Conservation (phyloP, 2,329 filamentous ascomycete genomes). For the Penicillium olsonii region DNA sequence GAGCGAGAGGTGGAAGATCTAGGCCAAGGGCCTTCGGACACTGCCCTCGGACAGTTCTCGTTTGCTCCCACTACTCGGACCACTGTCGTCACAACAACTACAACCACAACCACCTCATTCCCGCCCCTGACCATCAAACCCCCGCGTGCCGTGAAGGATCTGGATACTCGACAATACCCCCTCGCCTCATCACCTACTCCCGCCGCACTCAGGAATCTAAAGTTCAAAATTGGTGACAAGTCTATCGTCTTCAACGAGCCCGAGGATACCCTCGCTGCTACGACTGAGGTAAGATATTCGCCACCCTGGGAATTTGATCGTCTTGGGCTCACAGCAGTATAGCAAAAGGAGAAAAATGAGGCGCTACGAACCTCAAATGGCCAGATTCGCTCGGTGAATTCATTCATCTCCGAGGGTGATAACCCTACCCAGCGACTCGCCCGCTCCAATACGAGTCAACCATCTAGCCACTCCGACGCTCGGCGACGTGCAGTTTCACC, state of each 20-base stretch:
- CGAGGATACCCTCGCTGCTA: constrained; percentile 56
- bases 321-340: constrained; percentile 15
- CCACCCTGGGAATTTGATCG: neutral
- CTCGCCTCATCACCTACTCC: constrained; percentile 82
- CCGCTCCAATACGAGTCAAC: constrained; percentile 25
- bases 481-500: constrained; percentile 56
- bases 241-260: constrained; percentile 65
- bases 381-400: constrained; percentile 48
- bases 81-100: constrained; percentile 82
- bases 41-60: constrained; percentile 60
- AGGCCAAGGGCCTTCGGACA: constrained; percentile 27
- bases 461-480: constrained; percentile 26
- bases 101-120: constrained; percentile 78
- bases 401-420: constrained; percentile 44
- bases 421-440: constrained; percentile 30
- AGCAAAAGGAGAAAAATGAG: constrained; percentile 49
- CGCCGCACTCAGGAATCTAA: constrained; percentile 72
- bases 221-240: constrained; percentile 67
- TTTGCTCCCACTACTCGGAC: constrained; percentile 66
- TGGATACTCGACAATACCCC: constrained; percentile 89
- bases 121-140: constrained; percentile 80
- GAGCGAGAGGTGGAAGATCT: constrained; percentile 26
- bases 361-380: constrained; percentile 51
- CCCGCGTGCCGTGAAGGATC: constrained; percentile 67
- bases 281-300: constrained; percentile 53